Conservation (phyloP, 164 flowering plant genomes). For the Stephania japonica region DNA sequence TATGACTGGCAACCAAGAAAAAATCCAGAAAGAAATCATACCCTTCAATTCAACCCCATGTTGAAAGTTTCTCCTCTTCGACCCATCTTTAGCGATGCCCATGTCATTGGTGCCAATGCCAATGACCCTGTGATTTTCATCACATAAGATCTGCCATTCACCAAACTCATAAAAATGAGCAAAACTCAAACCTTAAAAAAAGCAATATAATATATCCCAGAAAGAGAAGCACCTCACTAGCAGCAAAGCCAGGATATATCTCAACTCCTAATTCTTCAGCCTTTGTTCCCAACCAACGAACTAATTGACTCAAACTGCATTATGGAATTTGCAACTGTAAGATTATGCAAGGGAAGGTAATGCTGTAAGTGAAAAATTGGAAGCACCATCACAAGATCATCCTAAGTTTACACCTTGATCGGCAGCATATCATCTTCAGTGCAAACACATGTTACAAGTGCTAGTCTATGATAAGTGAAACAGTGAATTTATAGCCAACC, state of each 20-base stretch:
- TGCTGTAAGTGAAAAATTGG: background rate
- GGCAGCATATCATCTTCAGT: background rate
- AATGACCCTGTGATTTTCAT: slow-evolving; percentile 48
- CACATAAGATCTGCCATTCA: slow-evolving; percentile 63
- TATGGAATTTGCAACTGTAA: background rate
- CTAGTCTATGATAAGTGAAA: background rate
- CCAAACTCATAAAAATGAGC: slow-evolving; percentile 13
- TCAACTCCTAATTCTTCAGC: slow-evolving; percentile 96
- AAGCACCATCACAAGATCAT: background rate
- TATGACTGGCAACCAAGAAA: background rate
- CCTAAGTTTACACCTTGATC: background rate
- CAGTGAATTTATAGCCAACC: background rate
- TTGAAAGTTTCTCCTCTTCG: slow-evolving; percentile 74
- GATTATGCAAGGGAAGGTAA: slow-evolving; percentile 2
- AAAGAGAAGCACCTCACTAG: slow-evolving; percentile 65
- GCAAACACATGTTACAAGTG: background rate
- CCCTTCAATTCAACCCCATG: slow-evolving; percentile 89
- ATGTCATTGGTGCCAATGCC: slow-evolving; percentile 91
- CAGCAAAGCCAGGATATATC: slow-evolving; percentile 97
- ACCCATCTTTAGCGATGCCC: slow-evolving; percentile 90
- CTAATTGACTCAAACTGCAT: slow-evolving; percentile 85
- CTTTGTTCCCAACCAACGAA: slow-evolving; percentile 85
- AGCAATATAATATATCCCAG: background rate
- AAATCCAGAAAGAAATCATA: slow-evolving; percentile 16
- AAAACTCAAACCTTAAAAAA: background rate